Evolutionary conservation across 441 rosid genomes (phyloP), one percentile per base, ranked within the genome.

Genomic region (Jatropha podagrica): DNA sequence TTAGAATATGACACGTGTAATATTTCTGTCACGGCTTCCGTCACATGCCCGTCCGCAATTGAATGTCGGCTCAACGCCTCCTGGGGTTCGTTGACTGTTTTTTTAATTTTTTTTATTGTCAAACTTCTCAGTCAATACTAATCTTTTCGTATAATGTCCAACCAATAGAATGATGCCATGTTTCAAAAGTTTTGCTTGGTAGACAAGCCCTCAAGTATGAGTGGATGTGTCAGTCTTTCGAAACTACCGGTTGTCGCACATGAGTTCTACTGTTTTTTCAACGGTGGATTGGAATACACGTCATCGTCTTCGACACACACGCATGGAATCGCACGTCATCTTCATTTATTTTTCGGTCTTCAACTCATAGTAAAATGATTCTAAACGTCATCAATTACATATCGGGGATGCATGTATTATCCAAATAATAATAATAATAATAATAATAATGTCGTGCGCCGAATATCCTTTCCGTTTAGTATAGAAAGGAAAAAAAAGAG

Each of bases 21-120:
- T n/a, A 10, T 23, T 83, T 80, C 11, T 80, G 91, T 90, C 95
- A 90, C 37, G 71, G 89, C 95, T 86, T 89, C 5, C 95, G 90
- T 85, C 95, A 88, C 81, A 0, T 7, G 63, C 4, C 77, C 67
- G 77, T 63, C 73, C 20, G 14, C 8, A 1, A 40, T 61, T 52
- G 15, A 11, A 67, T 44, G 76, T 74, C 76, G 78, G 78, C 80
- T 73, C 32, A 20, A 1, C 26, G 64, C 51, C 74, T 26, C 18
- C 46, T 51, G 13, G 5, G 3, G 2, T 0, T 52, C 80, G 72
- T 76, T 77, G 83, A 79, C 84, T 20, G 69, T 4, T 52, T 62
- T 49, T 69, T 40, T 1, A 3, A n/a, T 20, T 7, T 41, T 40
- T 6, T 2, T 26, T 14, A 14, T 9, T 2, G 10, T 52, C 7